Percentiles rank a stretch among this genome's conserved stretches.
phyloP scores from a whole-genome alignment of 176 grass and related monocot genomes.

The Eremochloa ophiuroides region DNA sequence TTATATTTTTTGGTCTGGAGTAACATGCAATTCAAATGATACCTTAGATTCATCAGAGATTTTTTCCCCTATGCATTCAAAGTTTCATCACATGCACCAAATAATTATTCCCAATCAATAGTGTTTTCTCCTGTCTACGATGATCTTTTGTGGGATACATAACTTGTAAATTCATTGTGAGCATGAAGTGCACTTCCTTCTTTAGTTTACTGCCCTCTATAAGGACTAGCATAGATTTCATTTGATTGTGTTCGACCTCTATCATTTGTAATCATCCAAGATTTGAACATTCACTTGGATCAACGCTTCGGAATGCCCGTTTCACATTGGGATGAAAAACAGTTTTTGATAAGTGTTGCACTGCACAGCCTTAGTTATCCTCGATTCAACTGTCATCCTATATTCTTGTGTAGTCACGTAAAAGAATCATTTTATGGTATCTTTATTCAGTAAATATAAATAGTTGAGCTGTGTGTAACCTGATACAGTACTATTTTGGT shows the following conservation, averaged over 20 bases:
- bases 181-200: slow-evolving; percentile 12
- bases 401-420: not conserved
- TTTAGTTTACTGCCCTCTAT: not conserved
- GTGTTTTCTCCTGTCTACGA: not conserved
- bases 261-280: not conserved
- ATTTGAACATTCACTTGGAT: slow-evolving; percentile 6
- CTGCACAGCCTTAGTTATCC: not conserved
- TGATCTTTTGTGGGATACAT: slow-evolving; percentile 1
- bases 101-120: not conserved
- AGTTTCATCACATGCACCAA: not conserved
- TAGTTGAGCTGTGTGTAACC: slow-evolving; percentile 34
- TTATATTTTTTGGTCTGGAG: not conserved
- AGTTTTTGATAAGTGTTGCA: slow-evolving; percentile 1
- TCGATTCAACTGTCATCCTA: not conserved
- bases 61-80: not conserved
- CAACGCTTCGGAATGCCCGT: not conserved
- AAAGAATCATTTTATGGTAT: not conserved
- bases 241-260: not conserved
- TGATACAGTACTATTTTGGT: slow-evolving; percentile 35
- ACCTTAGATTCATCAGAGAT: slow-evolving; percentile 12
- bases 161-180: not conserved
- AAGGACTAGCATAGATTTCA: not conserved
- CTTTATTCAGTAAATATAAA: slow-evolving; percentile 27
- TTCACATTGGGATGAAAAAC: not conserved
- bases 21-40: slow-evolving; percentile 16